phyloP scores from a whole-genome alignment of 2,329 filamentous ascomycete genomes.

The Colletotrichum tamarilloi region DNA sequence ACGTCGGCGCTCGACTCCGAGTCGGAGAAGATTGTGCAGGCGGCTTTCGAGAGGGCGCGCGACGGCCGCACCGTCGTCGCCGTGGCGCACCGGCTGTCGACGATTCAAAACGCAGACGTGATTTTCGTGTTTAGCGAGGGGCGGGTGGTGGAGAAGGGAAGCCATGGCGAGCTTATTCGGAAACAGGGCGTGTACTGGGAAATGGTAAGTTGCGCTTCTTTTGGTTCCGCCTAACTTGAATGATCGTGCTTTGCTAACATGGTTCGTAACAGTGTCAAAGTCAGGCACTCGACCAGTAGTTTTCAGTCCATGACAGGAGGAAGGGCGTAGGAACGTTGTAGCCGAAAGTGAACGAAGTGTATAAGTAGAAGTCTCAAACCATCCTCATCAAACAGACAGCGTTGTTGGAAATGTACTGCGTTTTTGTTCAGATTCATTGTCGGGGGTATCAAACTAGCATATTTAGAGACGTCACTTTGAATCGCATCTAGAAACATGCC shows the following conservation, averaged over 20 bases:
- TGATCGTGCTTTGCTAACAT: background rate
- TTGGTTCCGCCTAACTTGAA: no score
- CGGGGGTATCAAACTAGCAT: constrained; percentile 1
- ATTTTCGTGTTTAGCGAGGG: constrained; percentile 58
- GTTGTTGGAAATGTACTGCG: background rate
- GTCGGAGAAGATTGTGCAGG: constrained; percentile 65
- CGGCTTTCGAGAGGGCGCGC: constrained; percentile 42
- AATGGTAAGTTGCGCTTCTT: constrained; percentile 25
- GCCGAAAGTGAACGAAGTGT: background rate
- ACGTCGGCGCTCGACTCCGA: constrained; percentile 66
- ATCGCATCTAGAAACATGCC: background rate
- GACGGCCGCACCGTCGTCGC: constrained; percentile 49
- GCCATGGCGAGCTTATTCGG: constrained; percentile 42
- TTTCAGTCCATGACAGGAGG: background rate
- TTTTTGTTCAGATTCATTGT: background rate
- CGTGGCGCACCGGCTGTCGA: constrained; percentile 55
- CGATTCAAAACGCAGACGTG: constrained; percentile 55
- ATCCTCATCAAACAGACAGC: background rate
- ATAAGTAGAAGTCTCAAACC: background rate
- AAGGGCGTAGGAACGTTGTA: background rate
- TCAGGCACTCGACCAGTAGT: constrained; percentile 35
- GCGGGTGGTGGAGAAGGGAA: constrained; percentile 52
- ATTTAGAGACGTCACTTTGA: background rate
- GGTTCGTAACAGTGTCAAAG: constrained; percentile 28
- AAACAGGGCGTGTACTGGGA: constrained; percentile 35